Percentiles rank a stretch among this genome's conserved stretches.
These are phyloP conservation scores for Cucurbita argyrosperma DNA, from an alignment of 306 rosid species.

Conservation along the genomic window DNA sequence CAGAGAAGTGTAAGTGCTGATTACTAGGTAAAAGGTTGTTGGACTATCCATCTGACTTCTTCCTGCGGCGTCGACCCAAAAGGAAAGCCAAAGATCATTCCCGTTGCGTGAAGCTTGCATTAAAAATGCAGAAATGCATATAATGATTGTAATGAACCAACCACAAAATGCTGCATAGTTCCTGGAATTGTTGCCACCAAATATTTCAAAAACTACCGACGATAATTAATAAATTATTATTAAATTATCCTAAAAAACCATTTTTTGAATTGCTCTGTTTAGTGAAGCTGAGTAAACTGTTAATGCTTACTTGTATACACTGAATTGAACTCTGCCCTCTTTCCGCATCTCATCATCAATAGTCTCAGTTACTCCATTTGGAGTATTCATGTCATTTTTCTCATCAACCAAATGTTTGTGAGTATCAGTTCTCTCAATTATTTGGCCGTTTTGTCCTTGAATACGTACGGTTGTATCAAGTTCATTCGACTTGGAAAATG, in stretches of 20 bases:
- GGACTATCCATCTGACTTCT: constrained; percentile 39
- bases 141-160: constrained; percentile 45
- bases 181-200: constrained; percentile 27
- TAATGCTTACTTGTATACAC: constrained; percentile 63
- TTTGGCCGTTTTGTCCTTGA: constrained; percentile 28
- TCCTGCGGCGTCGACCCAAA: constrained; percentile 79
- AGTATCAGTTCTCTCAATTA: constrained; percentile 16
- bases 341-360: constrained; percentile 67
- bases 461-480: constrained; percentile 29
- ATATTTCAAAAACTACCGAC: neutral
- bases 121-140: constrained; percentile 64
- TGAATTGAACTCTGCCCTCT: constrained; percentile 73
- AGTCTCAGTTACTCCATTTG: constrained; percentile 32
- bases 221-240: neutral
- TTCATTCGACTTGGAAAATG: constrained; percentile 60
- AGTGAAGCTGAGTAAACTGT: neutral
- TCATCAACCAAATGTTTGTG: constrained; percentile 20
- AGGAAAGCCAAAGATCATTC: constrained; percentile 90
- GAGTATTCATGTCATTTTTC: constrained; percentile 11
- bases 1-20: neutral
- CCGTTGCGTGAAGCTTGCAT: constrained; percentile 98
- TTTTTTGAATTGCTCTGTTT: neutral
- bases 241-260: neutral
- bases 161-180: constrained; percentile 70
- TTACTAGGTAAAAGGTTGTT: constrained; percentile 73